Conservation (phyloP, 2,329 filamentous ascomycete genomes). For the Ceratocystis harringtonii region DNA sequence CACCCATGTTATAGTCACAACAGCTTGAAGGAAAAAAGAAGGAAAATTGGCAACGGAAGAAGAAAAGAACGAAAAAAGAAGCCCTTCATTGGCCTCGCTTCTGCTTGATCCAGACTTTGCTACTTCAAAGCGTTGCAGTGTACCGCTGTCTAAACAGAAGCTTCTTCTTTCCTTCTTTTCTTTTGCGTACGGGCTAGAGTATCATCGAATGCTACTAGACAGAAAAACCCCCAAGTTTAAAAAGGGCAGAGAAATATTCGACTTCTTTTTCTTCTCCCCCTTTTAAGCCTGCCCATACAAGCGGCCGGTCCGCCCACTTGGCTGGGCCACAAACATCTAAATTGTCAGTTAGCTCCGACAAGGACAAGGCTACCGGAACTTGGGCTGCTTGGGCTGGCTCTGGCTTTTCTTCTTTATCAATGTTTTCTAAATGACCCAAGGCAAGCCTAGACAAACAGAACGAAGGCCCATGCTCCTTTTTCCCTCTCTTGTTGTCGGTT, state of each 20-base stretch:
- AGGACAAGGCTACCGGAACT: conserved; percentile 1
- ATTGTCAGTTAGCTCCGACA: conserved; percentile 2
- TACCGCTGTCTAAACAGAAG: not conserved
- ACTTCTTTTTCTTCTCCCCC: not conserved
- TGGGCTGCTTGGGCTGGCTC: not conserved
- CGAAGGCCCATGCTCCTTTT: conserved; percentile 3
- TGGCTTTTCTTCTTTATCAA: not conserved
- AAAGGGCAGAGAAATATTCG: not conserved
- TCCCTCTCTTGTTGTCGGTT: not conserved
- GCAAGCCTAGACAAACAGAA: not conserved
- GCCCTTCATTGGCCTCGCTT: not conserved
- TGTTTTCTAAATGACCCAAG: not conserved
- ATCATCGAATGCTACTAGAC: not conserved
- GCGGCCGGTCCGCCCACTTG: not conserved
- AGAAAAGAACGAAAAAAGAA: not conserved
- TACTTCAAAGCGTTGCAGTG: not conserved
- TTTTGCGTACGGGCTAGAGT: not conserved
- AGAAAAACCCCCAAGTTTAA: not conserved
- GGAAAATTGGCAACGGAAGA: not conserved
- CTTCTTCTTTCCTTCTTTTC: not conserved
- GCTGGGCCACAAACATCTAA: not conserved
- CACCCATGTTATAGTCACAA: conserved; percentile 3
- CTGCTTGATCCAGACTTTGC: not conserved
- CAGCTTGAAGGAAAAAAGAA: conserved; percentile 6
- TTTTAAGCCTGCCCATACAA: not conserved